Evolutionary conservation across 1,139 yeast species (phyloP), one percentile per base, ranked within the genome.

Genomic region (Pichia sp.): DNA sequence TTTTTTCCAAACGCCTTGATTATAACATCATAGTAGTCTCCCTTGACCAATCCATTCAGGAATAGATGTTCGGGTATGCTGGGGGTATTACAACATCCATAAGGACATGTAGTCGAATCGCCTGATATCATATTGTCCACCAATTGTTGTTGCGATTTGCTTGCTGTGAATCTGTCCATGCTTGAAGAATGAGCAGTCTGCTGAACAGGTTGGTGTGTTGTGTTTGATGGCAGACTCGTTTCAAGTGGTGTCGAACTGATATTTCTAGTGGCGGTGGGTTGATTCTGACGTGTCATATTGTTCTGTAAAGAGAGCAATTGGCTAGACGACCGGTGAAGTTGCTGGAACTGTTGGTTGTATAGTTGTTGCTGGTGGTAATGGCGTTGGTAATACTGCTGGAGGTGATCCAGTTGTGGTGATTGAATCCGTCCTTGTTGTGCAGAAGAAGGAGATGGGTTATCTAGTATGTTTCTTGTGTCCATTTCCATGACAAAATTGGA

Each of bases 11-110:
- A 77, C 1, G 79, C 80, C 45, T 49, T 58, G 12, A 77, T 61
- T 0, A 72, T 65, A 34, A 76, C 75, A 56, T 77, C 83, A 2
- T 76, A 72, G 48, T 75, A 73, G 4, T 67, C 66, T 1, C 81
- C 81, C 38, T 68, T 68, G 12, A 71, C 47, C 49, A 68, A 67
- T 1, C 75, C 78, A 45, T 67, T 60, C 36, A 63, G 58, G 43
- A 67, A 65, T 24, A 73, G 33, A 28, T 44, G 42, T 35, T 46
- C 50, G 3, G 48, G 40, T 9, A 44, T 44, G 8, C 33, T 32
- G 14, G 39, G 42, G 2, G 50, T 38, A 31, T 38, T 20, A 18
- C 53, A 49, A 36, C 53, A 49, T 8, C 53, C 53, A 35, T 49
- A 49, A 0, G 53, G 53, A 15, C 53, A 49, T 4, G 41, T 46